These are phyloP conservation scores for Colletotrichum viniferum DNA, from an alignment of 2,329 filamentous ascomycete genomes.

Conservation along the genomic window DNA sequence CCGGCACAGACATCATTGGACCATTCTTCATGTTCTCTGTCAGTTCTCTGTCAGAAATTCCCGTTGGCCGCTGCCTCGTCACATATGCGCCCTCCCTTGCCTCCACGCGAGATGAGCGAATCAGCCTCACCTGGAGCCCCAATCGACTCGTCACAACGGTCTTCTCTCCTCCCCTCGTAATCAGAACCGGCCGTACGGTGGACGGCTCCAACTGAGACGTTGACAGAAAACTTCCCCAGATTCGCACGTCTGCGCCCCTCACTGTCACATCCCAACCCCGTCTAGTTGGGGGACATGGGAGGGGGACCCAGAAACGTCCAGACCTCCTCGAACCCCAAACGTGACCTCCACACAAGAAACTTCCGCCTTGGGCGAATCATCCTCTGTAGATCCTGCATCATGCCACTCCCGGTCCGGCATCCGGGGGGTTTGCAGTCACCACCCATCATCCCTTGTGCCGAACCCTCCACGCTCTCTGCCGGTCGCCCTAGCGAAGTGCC, in stretches of 20 bases:
- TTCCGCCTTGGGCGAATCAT: neutral
- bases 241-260: neutral
- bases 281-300: neutral
- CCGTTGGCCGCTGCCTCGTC: neutral
- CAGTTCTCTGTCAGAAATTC: neutral
- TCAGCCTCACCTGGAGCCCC: neutral
- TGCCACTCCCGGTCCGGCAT: neutral
- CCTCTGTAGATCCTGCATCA: neutral
- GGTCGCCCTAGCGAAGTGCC: neutral
- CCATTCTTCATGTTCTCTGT: neutral
- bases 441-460: slow-evolving; percentile 6
- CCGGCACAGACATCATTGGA: neutral
- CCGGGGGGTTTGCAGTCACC: neutral
- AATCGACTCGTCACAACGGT: neutral
- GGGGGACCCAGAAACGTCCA: neutral
- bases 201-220: neutral
- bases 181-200: neutral
- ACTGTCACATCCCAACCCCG: neutral
- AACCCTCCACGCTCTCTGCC: neutral
- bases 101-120: neutral
- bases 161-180: neutral
- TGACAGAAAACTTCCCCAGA: neutral
- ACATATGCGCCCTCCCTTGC: neutral
- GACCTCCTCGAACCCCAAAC: neutral
- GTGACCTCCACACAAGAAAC: neutral